These are phyloP conservation scores for Pouteria campechiana DNA, from an alignment of 179 eudicot genomes.

Conservation along the genomic window DNA sequence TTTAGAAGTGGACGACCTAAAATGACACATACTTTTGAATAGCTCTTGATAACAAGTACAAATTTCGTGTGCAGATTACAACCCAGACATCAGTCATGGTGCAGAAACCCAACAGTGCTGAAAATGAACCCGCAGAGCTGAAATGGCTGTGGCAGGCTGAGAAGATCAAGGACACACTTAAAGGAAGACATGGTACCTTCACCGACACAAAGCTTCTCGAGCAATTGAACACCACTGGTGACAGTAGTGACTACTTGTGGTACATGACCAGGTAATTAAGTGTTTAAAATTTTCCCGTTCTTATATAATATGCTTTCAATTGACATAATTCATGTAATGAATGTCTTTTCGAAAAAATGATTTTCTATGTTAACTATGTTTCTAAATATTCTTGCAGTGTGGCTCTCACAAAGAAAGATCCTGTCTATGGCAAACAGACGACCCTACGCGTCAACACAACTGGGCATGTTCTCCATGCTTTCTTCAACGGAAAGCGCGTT, in stretches of 20 bases:
- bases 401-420: constrained; percentile 10
- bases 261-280: constrained; percentile 15
- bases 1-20: not conserved
- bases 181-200: constrained; percentile 17
- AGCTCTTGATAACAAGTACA: no score
- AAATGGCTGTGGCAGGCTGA: constrained; percentile 55
- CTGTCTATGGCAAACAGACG: not conserved
- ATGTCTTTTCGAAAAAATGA: not conserved
- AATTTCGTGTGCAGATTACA: no score
- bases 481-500: not conserved
- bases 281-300: not conserved
- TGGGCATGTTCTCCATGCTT: not conserved
- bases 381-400: no score
- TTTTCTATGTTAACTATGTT: not conserved
- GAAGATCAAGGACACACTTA: constrained; percentile 1
- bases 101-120: constrained; percentile 26
- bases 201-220: constrained; percentile 1
- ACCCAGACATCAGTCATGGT: constrained; percentile 49
- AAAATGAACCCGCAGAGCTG: constrained; percentile 24
- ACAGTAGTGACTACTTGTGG: constrained; percentile 19
- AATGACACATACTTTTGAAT: no score
- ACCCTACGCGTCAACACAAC: not conserved
- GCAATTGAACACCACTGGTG: constrained; percentile 6
- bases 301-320: not conserved
- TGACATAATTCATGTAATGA: not conserved